phyloP scores from a whole-genome alignment of 2,329 filamentous ascomycete species.

The Fusarium cicatricum region DNA sequence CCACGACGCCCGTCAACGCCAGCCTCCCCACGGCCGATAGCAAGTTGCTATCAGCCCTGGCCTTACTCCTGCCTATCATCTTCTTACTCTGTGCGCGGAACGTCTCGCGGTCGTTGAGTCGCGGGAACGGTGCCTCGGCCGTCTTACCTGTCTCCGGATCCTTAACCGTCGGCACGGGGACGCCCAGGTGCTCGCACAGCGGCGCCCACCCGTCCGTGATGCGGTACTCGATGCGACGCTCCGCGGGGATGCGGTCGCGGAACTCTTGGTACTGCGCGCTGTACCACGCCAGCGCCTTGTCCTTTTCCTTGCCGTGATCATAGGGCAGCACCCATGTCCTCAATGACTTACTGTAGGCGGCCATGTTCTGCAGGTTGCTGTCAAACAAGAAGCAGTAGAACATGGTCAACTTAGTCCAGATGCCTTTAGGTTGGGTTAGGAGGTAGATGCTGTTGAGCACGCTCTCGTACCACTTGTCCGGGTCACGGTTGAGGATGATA shows the following conservation, averaged over 20 bases:
- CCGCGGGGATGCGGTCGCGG: slow-evolving; percentile 44
- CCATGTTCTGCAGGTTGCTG: slow-evolving; percentile 33
- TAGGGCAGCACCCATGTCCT: slow-evolving; percentile 39
- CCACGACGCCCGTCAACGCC: slow-evolving; percentile 37
- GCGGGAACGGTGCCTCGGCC: slow-evolving; percentile 46
- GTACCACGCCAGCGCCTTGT: slow-evolving; percentile 50
- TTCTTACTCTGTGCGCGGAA: slow-evolving; percentile 30
- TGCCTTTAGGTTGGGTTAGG: slow-evolving; percentile 32
- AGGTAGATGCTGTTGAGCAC: slow-evolving; percentile 44
- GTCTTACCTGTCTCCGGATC: slow-evolving; percentile 44
- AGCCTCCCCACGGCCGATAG: slow-evolving; percentile 35
- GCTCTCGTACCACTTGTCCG: slow-evolving; percentile 47
- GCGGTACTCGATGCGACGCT: slow-evolving; percentile 50
- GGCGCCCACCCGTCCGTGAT: slow-evolving; percentile 53
- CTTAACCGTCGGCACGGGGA: slow-evolving; percentile 47
- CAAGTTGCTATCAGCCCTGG: slow-evolving; percentile 40
- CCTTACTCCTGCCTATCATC: slow-evolving; percentile 16
- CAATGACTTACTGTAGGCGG: slow-evolving; percentile 42
- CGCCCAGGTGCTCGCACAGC: slow-evolving; percentile 51
- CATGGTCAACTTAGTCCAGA: slow-evolving; percentile 39
- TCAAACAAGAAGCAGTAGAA: slow-evolving; percentile 45
- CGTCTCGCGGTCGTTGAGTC: slow-evolving; percentile 43
- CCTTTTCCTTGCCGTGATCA: slow-evolving; percentile 46
- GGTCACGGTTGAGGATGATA: slow-evolving; percentile 51
- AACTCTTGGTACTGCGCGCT: slow-evolving; percentile 49